Conservation (phyloP, 1,284 basidiomycete genomes). For the Papiliotrema flavescens region DNA sequence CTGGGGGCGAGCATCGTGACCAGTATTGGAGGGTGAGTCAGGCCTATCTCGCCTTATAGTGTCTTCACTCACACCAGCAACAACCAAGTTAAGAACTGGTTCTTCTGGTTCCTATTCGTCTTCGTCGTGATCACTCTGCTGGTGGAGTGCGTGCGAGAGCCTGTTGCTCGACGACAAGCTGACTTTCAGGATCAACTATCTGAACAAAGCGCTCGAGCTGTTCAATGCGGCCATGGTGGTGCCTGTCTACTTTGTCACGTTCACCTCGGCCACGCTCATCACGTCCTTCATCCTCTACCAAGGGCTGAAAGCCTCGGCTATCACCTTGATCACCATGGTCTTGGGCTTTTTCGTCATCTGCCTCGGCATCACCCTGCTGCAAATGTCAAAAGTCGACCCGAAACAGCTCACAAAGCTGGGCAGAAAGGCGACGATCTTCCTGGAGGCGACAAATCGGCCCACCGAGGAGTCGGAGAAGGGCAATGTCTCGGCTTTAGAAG, state of each 20-base stretch:
- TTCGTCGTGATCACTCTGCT: constrained; percentile 78
- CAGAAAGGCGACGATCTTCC: constrained; percentile 75
- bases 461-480: constrained; percentile 57
- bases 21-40: constrained; percentile 70
- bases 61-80: constrained; percentile 20
- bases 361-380: constrained; percentile 83
- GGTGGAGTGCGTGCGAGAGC: constrained; percentile 23
- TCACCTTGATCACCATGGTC: constrained; percentile 82
- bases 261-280: constrained; percentile 82
- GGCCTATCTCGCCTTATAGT: background rate
- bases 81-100: constrained; percentile 57
- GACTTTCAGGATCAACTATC: constrained; percentile 73
- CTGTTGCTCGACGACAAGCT: constrained; percentile 1
- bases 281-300: constrained; percentile 86
- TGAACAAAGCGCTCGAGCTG: constrained; percentile 92
- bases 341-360: constrained; percentile 68
- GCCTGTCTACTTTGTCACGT: constrained; percentile 62
- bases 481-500: constrained; percentile 43
- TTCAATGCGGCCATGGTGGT: constrained; percentile 86
- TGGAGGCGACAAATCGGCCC: constrained; percentile 66
- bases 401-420: constrained; percentile 66
- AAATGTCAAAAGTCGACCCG: constrained; percentile 74
- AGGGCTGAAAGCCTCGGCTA: constrained; percentile 73
- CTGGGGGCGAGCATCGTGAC: constrained; percentile 88
- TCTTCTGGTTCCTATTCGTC: constrained; percentile 79